phyloP scores from a whole-genome alignment of 352 stramenopile species.

The Poterioochromonas sp. region DNA sequence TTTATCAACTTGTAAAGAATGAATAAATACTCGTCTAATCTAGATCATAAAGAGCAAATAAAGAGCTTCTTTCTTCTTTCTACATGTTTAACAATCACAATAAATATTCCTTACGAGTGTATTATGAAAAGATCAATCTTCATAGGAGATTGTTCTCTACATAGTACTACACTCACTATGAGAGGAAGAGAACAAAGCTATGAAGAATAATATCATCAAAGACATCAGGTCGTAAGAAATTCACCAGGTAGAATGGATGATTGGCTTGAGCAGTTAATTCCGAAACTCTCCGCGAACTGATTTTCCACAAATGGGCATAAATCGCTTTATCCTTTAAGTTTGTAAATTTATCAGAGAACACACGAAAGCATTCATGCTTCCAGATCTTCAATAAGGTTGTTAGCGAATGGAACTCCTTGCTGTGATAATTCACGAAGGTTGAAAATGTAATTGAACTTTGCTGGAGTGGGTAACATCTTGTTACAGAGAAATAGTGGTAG shows the following conservation, averaged over 20 bases:
- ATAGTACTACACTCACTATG: too few species aligned
- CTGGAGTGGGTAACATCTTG: slow-evolving; percentile 89
- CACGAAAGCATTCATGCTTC: slow-evolving; percentile 92
- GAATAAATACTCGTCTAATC: too few species aligned
- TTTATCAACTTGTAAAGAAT: too few species aligned
- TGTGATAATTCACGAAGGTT: slow-evolving; percentile 97
- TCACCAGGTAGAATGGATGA: slow-evolving; percentile 81
- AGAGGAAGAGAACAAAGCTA: too few species aligned
- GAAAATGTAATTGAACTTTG: slow-evolving; percentile 99
- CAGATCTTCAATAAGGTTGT: slow-evolving; percentile 83
- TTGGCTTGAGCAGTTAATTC: slow-evolving; percentile 55
- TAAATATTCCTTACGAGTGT: too few species aligned
- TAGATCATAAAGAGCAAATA: too few species aligned
- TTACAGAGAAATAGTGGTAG: slow-evolving; percentile 91
- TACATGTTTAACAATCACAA: too few species aligned
- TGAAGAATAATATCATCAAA: slow-evolving; percentile 87
- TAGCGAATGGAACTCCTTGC: too few species aligned
- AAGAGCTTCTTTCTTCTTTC: too few species aligned
- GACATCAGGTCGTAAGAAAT: slow-evolving; percentile 90
- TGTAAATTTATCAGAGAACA: slow-evolving; percentile 95
- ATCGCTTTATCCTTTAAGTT: slow-evolving; percentile 92
- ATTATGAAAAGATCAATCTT: too few species aligned
- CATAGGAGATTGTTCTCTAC: too few species aligned
- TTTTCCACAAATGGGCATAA: slow-evolving; percentile 80
- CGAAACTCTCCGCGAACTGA: slow-evolving; percentile 77